Evolutionary conservation across 148 eudicot genomes (phyloP), one percentile per base, ranked within the genome.

Genomic region (Silene conica): DNA sequence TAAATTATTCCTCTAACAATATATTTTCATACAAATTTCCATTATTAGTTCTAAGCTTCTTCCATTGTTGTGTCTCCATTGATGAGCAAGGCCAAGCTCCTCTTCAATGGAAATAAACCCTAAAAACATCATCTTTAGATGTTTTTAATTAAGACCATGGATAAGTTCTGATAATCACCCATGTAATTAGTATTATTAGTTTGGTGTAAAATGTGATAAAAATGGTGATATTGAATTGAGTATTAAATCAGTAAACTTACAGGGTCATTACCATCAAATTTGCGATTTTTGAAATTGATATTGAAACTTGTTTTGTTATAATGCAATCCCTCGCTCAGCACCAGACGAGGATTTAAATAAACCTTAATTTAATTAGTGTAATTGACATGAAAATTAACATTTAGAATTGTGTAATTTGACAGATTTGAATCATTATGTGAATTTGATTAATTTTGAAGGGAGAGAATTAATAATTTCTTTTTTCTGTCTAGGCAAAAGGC

Each of bases 81-180:
- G 94, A 95, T 78, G 86, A 76, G 20, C 97, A 95, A 71, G 89
- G 84, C 76, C 89, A 86, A 86, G 89, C 94, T 80, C 89, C 92
- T 41, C 77, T 95, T 1, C 59, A 85, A 84, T 95, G 99, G 99
- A 95, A 91, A 71, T 46, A 77, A 78, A 82, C 65, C 71, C 75
- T 92, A 43, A 90, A 87, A 85, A 64, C 54, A 76, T 82, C 96
- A 22, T 20, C 81, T 23, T 8, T 50, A 45, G 68, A 80, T 59
- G 73, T 77, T 6, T 75, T n/a, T n/a, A n/a, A n/a, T 95, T 0
- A 31, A 10, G 10, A 87, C n/a, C 99, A 16, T 95, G 99, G 99
- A 70, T 52, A 8, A 14, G 87, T 3, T 73, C 86, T 9, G 88
- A 87, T 83, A 68, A 66, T 21, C 82, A 13, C 63, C 96, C 97